phyloP scores from a whole-genome alignment of 805 yeast genomes.

The Candida peoriensis region DNA sequence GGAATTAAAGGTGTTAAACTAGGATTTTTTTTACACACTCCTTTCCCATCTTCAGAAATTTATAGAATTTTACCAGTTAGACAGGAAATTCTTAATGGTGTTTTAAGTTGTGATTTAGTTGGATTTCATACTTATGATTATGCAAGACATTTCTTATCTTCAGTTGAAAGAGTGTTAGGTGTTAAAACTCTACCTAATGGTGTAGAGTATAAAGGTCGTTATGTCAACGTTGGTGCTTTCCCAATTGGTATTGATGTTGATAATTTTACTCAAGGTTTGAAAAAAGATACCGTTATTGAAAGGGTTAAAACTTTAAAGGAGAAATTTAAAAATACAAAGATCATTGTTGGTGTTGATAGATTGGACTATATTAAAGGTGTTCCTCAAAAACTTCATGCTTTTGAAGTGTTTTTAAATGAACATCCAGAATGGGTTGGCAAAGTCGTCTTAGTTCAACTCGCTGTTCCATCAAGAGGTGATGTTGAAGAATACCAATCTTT shows the following conservation, averaged over 20 bases:
- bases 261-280: conserved; percentile 76
- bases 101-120: conserved; percentile 85
- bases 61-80: conserved; percentile 95
- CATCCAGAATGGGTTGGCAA: conserved; percentile 99
- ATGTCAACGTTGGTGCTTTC: conserved; percentile 88
- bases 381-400: conserved; percentile 94
- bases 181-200: conserved; percentile 89
- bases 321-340: conserved; percentile 70
- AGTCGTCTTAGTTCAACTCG: conserved; percentile 91
- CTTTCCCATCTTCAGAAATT: conserved; percentile 96
- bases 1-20: conserved; percentile 55
- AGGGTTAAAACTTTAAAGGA: conserved; percentile 61
- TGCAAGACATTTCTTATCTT: conserved; percentile 89
- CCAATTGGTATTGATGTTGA: conserved; percentile 99
- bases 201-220: conserved; percentile 68
- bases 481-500: conserved; percentile 96
- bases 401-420: conserved; percentile 84
- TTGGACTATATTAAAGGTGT: conserved; percentile 97
- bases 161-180: conserved; percentile 79
- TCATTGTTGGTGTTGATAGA: conserved; percentile 95
- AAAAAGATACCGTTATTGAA: conserved; percentile 52
- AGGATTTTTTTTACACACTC: conserved; percentile 95
- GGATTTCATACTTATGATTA: conserved; percentile 99
- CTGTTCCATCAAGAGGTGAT: conserved; percentile 96
- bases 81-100: conserved; percentile 86